phyloP scores from a whole-genome alignment of 192 early-diverging fungal genomes.

The Backusella sp. region DNA sequence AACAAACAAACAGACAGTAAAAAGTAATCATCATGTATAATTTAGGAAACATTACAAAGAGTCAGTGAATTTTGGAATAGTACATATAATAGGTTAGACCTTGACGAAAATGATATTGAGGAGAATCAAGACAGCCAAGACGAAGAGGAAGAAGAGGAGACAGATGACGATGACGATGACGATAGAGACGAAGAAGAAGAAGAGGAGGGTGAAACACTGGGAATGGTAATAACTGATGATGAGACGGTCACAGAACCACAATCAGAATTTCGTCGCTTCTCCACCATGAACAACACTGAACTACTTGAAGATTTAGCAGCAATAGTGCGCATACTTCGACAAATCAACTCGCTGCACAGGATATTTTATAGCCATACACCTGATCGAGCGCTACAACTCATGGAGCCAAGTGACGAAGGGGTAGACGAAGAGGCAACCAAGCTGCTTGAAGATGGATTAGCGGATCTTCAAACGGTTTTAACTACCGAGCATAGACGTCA shows the following conservation, averaged over 20 bases:
- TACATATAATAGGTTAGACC: neutral
- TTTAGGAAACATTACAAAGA: neutral
- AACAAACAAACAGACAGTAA: neutral
- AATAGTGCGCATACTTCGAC: constrained; percentile 1
- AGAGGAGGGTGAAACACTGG: neutral
- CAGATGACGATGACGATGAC: neutral
- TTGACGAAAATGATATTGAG: neutral
- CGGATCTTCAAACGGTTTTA: constrained; percentile 15
- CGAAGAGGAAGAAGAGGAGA: neutral
- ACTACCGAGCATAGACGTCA: constrained; percentile 3
- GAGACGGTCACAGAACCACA: constrained; percentile 3
- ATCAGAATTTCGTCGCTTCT: neutral
- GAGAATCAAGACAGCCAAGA: neutral
- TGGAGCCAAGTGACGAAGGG: neutral
- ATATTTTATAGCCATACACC: neutral
- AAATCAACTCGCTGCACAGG: neutral
- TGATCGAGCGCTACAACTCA: neutral
- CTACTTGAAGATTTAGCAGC: constrained; percentile 13
- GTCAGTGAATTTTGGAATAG: neutral
- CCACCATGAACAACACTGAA: neutral
- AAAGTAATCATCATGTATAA: neutral
- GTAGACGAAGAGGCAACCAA: constrained; percentile 12
- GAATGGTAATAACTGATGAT: neutral
- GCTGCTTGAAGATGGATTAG: constrained; percentile 8
- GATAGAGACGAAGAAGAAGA: neutral